Base-by-base conservation (phyloP, 306 rosid species). In the Vicia faba region DNA sequence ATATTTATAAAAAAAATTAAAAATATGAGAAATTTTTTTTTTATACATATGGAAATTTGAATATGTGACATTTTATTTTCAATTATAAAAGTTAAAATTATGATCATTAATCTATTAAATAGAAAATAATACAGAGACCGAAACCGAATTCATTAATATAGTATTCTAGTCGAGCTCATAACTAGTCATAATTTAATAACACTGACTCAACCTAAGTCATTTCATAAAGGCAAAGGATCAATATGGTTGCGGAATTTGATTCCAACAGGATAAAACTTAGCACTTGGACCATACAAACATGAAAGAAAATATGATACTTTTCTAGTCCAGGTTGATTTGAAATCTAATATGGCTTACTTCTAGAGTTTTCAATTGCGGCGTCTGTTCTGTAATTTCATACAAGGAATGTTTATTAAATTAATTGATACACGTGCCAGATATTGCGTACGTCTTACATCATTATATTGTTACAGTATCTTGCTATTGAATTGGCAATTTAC, bases 341-440 rank as follows among this genome's bases (percentile, higher is more conserved):
- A 25, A 54, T 25, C 36, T 29, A n/a, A 57, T 6, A 29, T 57
- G 41, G 5, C 28, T 18, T 50, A 58, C 43, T 58, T 58, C 25
- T 14, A 3, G 25, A 31, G 35, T 9, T 58, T 58, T 58, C 43
- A 29, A 58, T 31, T 31, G 64, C 43, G 64, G n/a, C 64, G 64
- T 14, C 64, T 31, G 23, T 29, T 29, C 20, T 3, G n/a, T 19
- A 50, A 20, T 8, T 15, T 46, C 4, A 5, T 29, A 20, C 23
- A 20, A 20, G n/a, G n/a, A n/a, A n/a, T 23, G 1, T 0, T 6
- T 0, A 33, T 33, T 33, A 33, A 33, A 33, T 33, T 33, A 33
- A 7, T 33, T 33, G 9, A 15, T 46, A 46, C 25, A 46, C 48
- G 0, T 43, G 48, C 48, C 0, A 43, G 2, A n/a, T 6, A n/a